Evolutionary conservation across 208 protist species (phyloP).

Genomic region (Trypanosoma boissoni): DNA sequence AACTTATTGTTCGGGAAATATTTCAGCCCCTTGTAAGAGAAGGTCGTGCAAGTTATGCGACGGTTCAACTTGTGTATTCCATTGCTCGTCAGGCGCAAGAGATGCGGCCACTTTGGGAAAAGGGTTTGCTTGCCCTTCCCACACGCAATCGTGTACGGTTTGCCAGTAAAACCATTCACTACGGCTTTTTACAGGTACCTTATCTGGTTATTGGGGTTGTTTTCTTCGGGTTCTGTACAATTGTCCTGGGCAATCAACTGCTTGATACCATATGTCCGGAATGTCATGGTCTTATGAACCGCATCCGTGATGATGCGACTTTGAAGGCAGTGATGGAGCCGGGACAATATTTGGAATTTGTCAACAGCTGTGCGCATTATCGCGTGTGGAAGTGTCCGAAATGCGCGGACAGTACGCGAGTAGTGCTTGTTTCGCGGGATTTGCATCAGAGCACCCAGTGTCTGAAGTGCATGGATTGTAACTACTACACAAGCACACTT

Average conservation of each 20-base stretch:
- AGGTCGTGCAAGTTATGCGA: conserved; percentile 73
- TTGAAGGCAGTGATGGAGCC: conserved; percentile 55
- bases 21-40: conserved; percentile 82
- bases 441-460: conserved; percentile 78
- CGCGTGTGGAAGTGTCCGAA: conserved; percentile 79
- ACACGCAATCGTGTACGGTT: conserved; percentile 73
- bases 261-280: conserved; percentile 76
- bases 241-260: conserved; percentile 61
- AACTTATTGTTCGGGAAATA: conserved; percentile 65
- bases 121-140: conserved; percentile 50
- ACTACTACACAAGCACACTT: conserved; percentile 81
- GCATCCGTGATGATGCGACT: conserved; percentile 67
- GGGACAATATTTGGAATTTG: conserved; percentile 74
- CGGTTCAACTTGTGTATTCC: conserved; percentile 84
- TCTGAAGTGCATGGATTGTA: conserved; percentile 83
- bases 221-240: conserved; percentile 58
- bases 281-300: conserved; percentile 67
- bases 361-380: conserved; percentile 80
- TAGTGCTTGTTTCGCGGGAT: conserved; percentile 71
- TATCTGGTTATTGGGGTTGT: conserved; percentile 58
- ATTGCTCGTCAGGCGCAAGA: conserved; percentile 83
- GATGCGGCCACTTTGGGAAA: conserved; percentile 65
- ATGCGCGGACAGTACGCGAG: conserved; percentile 41
- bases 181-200: conserved; percentile 54
- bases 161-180: conserved; percentile 50